Evolutionary conservation across 768 basidiomycete genomes (phyloP), one percentile per base, ranked within the genome.

Genomic region (Piloderma croceum): DNA sequence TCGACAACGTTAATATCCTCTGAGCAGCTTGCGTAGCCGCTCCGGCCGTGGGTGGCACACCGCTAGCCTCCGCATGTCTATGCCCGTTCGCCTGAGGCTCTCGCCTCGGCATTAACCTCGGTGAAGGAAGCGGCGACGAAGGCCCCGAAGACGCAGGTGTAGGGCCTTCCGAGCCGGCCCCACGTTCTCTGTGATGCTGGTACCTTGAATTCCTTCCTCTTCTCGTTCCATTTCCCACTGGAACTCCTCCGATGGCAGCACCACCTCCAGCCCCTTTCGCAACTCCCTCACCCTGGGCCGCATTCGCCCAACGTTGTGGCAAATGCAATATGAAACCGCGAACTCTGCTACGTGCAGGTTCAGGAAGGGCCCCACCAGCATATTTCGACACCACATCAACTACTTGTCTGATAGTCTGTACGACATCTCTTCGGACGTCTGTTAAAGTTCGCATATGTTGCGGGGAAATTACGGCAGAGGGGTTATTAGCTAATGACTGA

Each of bases 391-490:
- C 81, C 12, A 93, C 83, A 42, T 88, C 85, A 11, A 94, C 90
- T 13, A 90, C 90, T 53, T 90, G 83, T 24, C 88, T 78, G 41
- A 94, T 80, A 21, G 91, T 94, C 32, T 83, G 75, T n/a, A 93
- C 84, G 24, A 94, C 77, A 54, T 93, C 89, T 22, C 73, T 70
- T 32, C 89, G 83, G 32, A 90, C 81, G 33, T 79, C 71, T 0
- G 76, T 69, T 19, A 94, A 70, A n/a, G 81, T 84, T 25, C 71
- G 80, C 60, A 78, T 68, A 47, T 75, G 85, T 20, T 62, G 67
- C 6, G 49, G 50, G 22, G 46, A 40, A 17, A 29, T 9, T 9
- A 29, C 10, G 27, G 27, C 10, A 15, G 27, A 29, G 27, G 15
- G 27, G 27, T 29, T 29, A n/a, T 32, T n/a, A n/a, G n/a, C 50